Percentiles rank a stretch among this genome's conserved stretches.
These are phyloP conservation scores for Fusarium sp. DNA, from an alignment of 2,329 filamentous ascomycete species.

Conservation along the genomic window DNA sequence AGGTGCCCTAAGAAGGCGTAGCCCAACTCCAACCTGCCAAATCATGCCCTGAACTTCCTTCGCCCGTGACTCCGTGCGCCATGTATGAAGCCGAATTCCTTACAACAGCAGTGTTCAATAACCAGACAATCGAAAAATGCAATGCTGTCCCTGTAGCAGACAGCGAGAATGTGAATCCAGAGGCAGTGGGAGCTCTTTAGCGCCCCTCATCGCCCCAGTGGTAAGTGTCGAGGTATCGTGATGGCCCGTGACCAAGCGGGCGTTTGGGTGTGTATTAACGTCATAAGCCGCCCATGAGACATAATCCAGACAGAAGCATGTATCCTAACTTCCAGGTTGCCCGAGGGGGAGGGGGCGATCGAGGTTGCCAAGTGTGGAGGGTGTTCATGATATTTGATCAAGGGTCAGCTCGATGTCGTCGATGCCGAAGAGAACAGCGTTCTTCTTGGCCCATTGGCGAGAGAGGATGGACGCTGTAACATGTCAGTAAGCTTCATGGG, in stretches of 20 bases:
- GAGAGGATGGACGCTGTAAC: slow-evolving; percentile 85
- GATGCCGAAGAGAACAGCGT: slow-evolving; percentile 69
- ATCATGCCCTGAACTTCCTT: slow-evolving; percentile 51
- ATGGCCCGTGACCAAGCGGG: slow-evolving; percentile 40
- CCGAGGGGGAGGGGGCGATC: slow-evolving; percentile 20
- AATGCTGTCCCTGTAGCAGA: slow-evolving; percentile 42
- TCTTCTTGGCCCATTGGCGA: slow-evolving; percentile 93
- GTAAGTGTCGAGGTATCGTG: slow-evolving; percentile 38
- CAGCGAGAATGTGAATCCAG: slow-evolving; percentile 47
- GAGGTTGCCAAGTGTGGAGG: slow-evolving; percentile 17
- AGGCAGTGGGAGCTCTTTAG: slow-evolving; percentile 20
- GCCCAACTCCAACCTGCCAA: slow-evolving; percentile 53
- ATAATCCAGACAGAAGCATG: slow-evolving; percentile 47
- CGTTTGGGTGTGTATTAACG: slow-evolving; percentile 49
- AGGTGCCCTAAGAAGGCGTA: slow-evolving; percentile 40
- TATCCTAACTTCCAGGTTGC: slow-evolving; percentile 45
- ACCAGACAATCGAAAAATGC: slow-evolving; percentile 47
- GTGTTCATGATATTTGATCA: slow-evolving; percentile 58
- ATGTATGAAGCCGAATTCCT: slow-evolving; percentile 52
- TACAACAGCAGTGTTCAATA: slow-evolving; percentile 51
- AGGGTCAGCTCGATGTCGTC: slow-evolving; percentile 61
- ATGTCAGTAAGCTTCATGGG: slow-evolving; percentile 27
- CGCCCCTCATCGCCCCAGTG: slow-evolving; percentile 26
- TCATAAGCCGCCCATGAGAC: slow-evolving; percentile 46
- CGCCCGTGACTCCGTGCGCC: slow-evolving; percentile 57